Percentiles rank a stretch among this genome's conserved stretches.
Conservation (phyloP, 1,284 basidiomycete species). For the Melampsora abietis-canadensis region DNA sequence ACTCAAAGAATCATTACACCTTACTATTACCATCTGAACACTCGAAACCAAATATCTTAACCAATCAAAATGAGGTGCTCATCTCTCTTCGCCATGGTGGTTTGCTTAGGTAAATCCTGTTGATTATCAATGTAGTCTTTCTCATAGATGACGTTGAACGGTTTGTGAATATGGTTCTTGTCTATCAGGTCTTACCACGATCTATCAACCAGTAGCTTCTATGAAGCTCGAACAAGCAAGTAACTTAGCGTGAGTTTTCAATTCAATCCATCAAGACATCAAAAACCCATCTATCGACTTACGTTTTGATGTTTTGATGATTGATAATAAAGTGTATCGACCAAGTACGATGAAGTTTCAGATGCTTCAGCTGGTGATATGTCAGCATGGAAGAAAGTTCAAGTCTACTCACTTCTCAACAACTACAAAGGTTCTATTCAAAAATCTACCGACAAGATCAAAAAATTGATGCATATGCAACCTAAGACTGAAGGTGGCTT, state of each 20-base stretch:
- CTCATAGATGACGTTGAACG: not conserved
- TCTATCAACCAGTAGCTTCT: not conserved
- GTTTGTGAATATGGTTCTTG: not conserved
- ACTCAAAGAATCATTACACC: not conserved
- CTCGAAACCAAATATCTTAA: not conserved
- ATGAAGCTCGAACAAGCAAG: not conserved
- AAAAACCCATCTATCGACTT: not conserved
- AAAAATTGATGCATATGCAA: not conserved
- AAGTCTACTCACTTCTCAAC: not conserved
- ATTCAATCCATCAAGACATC: not conserved
- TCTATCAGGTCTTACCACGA: not conserved
- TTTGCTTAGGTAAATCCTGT: not conserved
- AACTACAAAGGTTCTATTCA: not conserved
- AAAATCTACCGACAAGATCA: not conserved
- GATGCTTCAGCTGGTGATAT: not conserved
- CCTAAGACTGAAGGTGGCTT: not conserved
- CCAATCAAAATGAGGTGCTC: not conserved
- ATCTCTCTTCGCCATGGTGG: constrained; percentile 5
- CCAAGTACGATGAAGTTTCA: not conserved
- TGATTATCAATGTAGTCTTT: not conserved
- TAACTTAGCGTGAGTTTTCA: not conserved
- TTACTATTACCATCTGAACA: not conserved
- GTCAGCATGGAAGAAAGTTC: not conserved
- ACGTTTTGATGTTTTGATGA: not conserved
- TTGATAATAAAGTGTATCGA: not conserved